Conservation (phyloP, 2,329 filamentous ascomycete species). For the Aspergillus ochraceus region DNA sequence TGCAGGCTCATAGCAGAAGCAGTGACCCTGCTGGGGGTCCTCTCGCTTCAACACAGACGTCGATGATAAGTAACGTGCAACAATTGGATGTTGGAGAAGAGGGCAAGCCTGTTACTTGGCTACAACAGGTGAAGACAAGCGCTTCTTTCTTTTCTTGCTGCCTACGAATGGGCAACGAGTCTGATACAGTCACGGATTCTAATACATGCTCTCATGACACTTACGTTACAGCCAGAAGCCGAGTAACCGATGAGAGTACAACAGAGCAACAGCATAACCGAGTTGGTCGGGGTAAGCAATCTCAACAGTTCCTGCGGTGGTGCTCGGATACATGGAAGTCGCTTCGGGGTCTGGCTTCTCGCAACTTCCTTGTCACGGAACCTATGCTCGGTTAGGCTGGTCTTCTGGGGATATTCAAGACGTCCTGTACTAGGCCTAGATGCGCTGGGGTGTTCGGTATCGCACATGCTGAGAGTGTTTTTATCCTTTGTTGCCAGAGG, state of each 20-base stretch:
- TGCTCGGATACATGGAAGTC: constrained; percentile 1
- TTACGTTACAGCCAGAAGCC: constrained; percentile 14
- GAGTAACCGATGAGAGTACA: background rate
- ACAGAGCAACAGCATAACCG: background rate
- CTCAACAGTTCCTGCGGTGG: background rate
- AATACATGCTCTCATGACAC: constrained; percentile 16
- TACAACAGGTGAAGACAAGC: constrained; percentile 1
- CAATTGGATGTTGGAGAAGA: background rate
- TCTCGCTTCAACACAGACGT: constrained; percentile 11
- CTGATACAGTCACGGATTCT: constrained; percentile 5
- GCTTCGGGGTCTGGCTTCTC: background rate
- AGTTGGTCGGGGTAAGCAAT: background rate
- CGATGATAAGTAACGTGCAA: background rate
- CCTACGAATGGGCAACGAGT: background rate
- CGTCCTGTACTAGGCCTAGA: too few species aligned
- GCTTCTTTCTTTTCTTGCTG: constrained; percentile 11
- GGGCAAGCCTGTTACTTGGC: background rate
- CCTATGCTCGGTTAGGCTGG: constrained; percentile 6
- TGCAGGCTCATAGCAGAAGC: background rate
- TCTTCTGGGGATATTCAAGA: background rate
- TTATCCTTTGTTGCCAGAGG: background rate
- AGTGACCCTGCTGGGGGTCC: constrained; percentile 1
- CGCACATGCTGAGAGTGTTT: background rate
- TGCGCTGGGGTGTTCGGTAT: too few species aligned
- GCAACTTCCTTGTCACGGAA: background rate